Evolutionary conservation across 148 eudicot genomes (phyloP).

Genomic region (Persicaria maculosa): DNA sequence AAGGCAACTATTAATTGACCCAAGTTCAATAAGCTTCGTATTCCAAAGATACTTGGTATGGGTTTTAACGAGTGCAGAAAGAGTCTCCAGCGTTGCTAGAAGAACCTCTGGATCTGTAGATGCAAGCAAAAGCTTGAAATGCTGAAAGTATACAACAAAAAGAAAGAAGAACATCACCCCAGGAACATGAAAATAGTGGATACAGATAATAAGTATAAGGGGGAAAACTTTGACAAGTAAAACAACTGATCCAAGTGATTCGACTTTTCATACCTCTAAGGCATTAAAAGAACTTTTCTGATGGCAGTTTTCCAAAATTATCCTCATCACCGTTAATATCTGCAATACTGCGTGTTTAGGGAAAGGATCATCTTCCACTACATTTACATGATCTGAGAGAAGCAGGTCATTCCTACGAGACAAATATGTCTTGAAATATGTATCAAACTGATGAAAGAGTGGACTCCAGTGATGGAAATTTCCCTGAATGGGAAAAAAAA

Average conservation of each 20-base stretch:
- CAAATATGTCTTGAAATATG: slow-evolving; percentile 79
- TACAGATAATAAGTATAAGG: background rate
- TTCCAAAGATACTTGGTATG: slow-evolving; percentile 77
- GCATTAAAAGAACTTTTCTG: slow-evolving; percentile 80
- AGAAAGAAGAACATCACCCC: background rate
- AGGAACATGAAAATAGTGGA: too few relatives aligned
- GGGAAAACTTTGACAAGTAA: too few relatives aligned
- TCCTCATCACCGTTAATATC: slow-evolving; percentile 83
- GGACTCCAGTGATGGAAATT: slow-evolving; percentile 99
- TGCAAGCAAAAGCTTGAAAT: slow-evolving; percentile 89
- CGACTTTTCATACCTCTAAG: slow-evolving; percentile 53
- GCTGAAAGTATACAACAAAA: slow-evolving; percentile 35
- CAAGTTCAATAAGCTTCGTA: slow-evolving; percentile 89
- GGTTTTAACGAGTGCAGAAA: slow-evolving; percentile 80
- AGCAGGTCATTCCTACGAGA: slow-evolving; percentile 76
- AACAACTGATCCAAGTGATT: background rate
- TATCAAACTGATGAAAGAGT: slow-evolving; percentile 85
- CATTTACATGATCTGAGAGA: slow-evolving; percentile 41
- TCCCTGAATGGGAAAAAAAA: slow-evolving; percentile 47
- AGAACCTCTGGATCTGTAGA: slow-evolving; percentile 94
- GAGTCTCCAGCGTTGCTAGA: slow-evolving; percentile 76
- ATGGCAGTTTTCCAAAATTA: slow-evolving; percentile 82
- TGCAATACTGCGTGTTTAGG: slow-evolving; percentile 85
- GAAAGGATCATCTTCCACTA: slow-evolving; percentile 55
- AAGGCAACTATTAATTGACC: slow-evolving; percentile 74